Conservation (phyloP, 208 protist species). For the Polymyxa betae region DNA sequence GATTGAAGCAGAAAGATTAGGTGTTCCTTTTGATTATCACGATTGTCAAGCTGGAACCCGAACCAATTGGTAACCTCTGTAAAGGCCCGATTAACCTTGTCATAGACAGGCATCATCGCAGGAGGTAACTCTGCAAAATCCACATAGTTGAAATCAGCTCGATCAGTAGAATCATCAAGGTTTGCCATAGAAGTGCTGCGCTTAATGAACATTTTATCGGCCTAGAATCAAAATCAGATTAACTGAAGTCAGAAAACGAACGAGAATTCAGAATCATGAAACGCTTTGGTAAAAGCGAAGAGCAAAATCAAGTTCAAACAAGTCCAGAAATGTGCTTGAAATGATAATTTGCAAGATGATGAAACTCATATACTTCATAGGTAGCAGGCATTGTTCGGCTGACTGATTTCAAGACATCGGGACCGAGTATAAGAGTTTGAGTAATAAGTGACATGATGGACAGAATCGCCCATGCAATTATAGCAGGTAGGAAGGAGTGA, state of each 20-base stretch:
- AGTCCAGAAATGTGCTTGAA: too few relatives aligned
- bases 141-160: conserved; percentile 14
- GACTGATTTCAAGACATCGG: neutral
- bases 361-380: neutral
- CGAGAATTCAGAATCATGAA: too few relatives aligned
- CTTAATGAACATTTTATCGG: conserved; percentile 49
- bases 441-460: neutral
- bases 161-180: neutral
- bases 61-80: conserved; percentile 29
- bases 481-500: neutral
- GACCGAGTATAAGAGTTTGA: neutral
- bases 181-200: conserved; percentile 39
- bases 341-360: too few relatives aligned
- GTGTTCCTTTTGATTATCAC: conserved; percentile 60
- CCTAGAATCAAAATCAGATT: conserved; percentile 10
- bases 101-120: neutral
- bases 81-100: conserved; percentile 3
- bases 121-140: neutral
- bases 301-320: too few relatives aligned
- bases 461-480: conserved; percentile 6
- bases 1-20: conserved; percentile 56
- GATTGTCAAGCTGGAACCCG: conserved; percentile 56
- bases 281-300: too few relatives aligned
- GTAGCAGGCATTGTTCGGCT: neutral
- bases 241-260: neutral